A percentile compares a stretch with the other conserved stretches of the same genome.
Evolutionary conservation across 305 asterid genomes (phyloP).

Genomic region (Fraxinus floribunda): DNA sequence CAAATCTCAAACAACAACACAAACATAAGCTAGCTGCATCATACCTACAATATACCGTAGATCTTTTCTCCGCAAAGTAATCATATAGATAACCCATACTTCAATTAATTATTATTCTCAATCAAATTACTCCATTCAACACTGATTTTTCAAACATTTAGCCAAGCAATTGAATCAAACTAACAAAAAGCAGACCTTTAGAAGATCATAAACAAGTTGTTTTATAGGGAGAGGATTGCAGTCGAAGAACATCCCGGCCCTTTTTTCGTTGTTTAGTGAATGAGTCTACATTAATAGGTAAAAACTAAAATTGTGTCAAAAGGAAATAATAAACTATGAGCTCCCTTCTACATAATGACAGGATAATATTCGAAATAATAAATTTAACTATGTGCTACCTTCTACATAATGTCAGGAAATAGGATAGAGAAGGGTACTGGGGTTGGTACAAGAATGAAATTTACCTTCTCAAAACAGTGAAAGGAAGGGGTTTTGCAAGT

Average conservation of each 20-base stretch:
- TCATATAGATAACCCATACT: constrained; percentile 60
- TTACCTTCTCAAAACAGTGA: not conserved
- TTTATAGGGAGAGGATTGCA: not conserved
- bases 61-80: constrained; percentile 51
- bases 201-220: not conserved
- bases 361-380: not conserved
- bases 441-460: not conserved
- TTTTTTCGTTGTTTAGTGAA: not conserved
- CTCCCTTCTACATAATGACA: too few species aligned
- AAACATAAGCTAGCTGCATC: constrained; percentile 63
- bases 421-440: not conserved
- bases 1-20: not conserved
- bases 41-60: constrained; percentile 54
- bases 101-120: constrained; percentile 17
- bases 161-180: not conserved
- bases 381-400: not conserved
- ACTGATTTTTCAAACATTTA: not conserved
- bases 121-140: not conserved
- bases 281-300: not conserved
- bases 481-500: not conserved
- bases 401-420: not conserved
- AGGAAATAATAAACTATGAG: not conserved
- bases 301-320: not conserved
- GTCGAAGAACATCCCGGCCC: not conserved
- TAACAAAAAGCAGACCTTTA: not conserved